These are phyloP conservation scores for Cymodocea nodosa DNA, from an alignment of 116 monocot species.

Conservation along the genomic window DNA sequence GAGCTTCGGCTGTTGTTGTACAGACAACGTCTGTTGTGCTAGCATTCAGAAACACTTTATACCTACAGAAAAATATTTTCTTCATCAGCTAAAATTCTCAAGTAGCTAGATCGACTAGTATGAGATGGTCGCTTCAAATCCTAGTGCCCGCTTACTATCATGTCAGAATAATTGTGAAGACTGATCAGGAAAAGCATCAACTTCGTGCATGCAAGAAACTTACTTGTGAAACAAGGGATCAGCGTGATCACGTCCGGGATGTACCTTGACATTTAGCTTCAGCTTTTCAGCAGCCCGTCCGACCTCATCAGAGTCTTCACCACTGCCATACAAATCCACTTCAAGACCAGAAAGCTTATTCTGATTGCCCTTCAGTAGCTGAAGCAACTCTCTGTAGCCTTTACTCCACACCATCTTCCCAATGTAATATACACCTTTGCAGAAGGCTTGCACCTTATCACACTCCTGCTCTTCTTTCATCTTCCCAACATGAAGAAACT, in stretches of 20 bases:
- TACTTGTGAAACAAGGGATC: slow-evolving; percentile 79
- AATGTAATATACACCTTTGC: slow-evolving; percentile 67
- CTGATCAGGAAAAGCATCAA: not conserved
- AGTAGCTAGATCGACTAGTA: too few species aligned
- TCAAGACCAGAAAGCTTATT: slow-evolving; percentile 38
- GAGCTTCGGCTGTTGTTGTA: slow-evolving; percentile 88
- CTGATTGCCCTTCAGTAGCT: slow-evolving; percentile 43
- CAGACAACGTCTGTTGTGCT: slow-evolving; percentile 89
- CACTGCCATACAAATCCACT: slow-evolving; percentile 75
- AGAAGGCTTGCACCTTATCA: slow-evolving; percentile 20
- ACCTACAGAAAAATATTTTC: slow-evolving; percentile 27
- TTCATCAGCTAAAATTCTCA: not conserved
- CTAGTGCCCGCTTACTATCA: too few species aligned
- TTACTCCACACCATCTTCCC: slow-evolving; percentile 95
- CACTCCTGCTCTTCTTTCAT: slow-evolving; percentile 22
- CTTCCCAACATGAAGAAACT: slow-evolving; percentile 62
- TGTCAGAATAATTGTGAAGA: not conserved
- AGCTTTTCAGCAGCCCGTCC: slow-evolving; percentile 33
- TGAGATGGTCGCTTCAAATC: too few species aligned
- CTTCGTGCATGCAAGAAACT: slow-evolving; percentile 2
- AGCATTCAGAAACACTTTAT: slow-evolving; percentile 83
- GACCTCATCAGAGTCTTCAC: slow-evolving; percentile 67
- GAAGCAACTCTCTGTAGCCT: slow-evolving; percentile 78
- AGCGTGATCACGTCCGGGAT: slow-evolving; percentile 76
- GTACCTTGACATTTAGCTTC: slow-evolving; percentile 35